Conservation (phyloP, 345 rosid species). For the Carallia brachiata region DNA sequence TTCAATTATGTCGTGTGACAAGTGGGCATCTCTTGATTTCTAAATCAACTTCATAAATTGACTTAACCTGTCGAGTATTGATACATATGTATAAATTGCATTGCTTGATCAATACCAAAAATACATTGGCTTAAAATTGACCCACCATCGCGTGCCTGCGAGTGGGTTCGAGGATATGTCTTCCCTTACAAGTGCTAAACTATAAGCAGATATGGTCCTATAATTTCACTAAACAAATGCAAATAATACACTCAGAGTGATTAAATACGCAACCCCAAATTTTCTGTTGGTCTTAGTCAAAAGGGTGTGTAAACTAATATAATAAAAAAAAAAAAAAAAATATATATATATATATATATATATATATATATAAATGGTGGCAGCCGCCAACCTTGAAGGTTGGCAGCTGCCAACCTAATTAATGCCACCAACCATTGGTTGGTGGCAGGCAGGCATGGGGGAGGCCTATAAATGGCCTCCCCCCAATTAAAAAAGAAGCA, state of each 20-base stretch:
- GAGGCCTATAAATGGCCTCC: too few species aligned
- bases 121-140: background rate
- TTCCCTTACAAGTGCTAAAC: background rate
- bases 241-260: background rate
- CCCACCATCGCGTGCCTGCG: slow-evolving; percentile 15
- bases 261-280: background rate
- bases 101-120: background rate
- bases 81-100: background rate
- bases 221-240: background rate
- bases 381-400: too few species aligned
- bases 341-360: too few species aligned
- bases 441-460: too few species aligned
- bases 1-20: slow-evolving; percentile 41
- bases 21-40: slow-evolving; percentile 30
- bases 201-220: background rate
- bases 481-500: too few species aligned
- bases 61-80: background rate
- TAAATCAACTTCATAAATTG: slow-evolving; percentile 4
- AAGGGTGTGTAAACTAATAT: too few species aligned
- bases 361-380: too few species aligned
- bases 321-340: too few species aligned
- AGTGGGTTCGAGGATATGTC: slow-evolving; percentile 5
- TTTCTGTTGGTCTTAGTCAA: slow-evolving; percentile 6
- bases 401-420: too few species aligned
- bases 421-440: too few species aligned